Evolutionary conservation across 768 basidiomycete genomes (phyloP).

Genomic region (Hortiboletus flavorubellus): DNA sequence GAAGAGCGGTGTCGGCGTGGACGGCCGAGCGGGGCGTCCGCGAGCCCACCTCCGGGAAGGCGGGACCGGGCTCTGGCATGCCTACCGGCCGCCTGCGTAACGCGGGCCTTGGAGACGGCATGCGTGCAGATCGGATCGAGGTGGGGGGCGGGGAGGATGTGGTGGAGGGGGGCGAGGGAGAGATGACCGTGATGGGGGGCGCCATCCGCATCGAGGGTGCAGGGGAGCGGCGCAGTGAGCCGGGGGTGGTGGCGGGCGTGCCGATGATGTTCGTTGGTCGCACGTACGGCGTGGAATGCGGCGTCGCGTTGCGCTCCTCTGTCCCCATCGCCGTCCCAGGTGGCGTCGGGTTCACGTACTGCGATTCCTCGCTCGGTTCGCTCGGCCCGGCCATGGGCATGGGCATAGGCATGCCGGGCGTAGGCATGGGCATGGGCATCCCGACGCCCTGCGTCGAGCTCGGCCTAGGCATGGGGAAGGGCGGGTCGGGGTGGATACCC

Average conservation of each 20-base stretch:
- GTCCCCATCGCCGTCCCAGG: too few species aligned
- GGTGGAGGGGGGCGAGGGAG: conserved; percentile 5
- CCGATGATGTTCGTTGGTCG: not conserved
- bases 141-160: conserved; percentile 5
- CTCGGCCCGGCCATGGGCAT: not conserved
- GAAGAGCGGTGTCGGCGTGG: not conserved
- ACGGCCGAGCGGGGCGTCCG: conserved; percentile 19
- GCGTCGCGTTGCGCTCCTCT: not conserved
- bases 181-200: conserved; percentile 15
- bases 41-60: conserved; percentile 9
- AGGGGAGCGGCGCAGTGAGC: conserved; percentile 1
- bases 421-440: not conserved
- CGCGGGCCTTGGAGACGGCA: not conserved
- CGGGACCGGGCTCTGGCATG: not conserved
- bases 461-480: not conserved
- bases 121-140: conserved; percentile 4
- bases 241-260: not conserved
- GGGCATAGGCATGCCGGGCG: too few species aligned
- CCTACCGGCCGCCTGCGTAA: not conserved
- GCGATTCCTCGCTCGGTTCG: conserved; percentile 4
- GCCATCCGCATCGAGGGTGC: not conserved
- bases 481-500: conserved; percentile 11
- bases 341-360: conserved; percentile 14
- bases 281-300: conserved; percentile 17
- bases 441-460: not conserved